Evolutionary conservation across 2,329 filamentous ascomycete species (phyloP), one percentile per base, ranked within the genome.

Genomic region (Botrytis porri): DNA sequence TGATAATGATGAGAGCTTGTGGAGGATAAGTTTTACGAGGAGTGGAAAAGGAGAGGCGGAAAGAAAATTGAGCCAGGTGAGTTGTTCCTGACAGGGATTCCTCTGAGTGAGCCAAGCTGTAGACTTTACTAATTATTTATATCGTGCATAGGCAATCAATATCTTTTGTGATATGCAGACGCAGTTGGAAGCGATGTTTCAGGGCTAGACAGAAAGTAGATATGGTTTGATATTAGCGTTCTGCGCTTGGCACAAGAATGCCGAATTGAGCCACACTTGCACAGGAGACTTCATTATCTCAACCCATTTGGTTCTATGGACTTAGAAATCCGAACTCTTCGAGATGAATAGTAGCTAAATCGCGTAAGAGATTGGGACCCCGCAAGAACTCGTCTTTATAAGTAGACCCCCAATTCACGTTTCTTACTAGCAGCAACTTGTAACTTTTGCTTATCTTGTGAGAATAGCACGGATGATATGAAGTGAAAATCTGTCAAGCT

Each of bases 81-180:
- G 80, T 78, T 35, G 41, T 9, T 32, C 1, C 22, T 12, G 25
- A 37, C 14, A 60, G 29, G 32, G 43, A 25, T 5, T 1, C 12
- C 14, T 43, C 8, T 1, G 7, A 20, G 4, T 48, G 45, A 25
- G 12, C 25, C n/a, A 0, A 37, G 37, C 29, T 32, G 18, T 32
- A 29, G 7, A 20, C 35, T 22, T 37, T 69, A 20, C 29, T 67
- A 25, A 72, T 18, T 32, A 51, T 37, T 61, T 48, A 51, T 14
- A n/a, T 35, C 22, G 0, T 65, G 22, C 43, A 18, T 82, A 87
- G 80, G 88, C 88, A 14, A 85, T 89, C 66, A 87, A 88, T 75
- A 88, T 88, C 71, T 89, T 89, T 79, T 84, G 82, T 66, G 85
- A 87, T 70, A 86, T 87, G 79, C 87, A 89, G 78, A 83, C 86